Percentiles rank a stretch among this genome's conserved stretches.
phyloP scores from a whole-genome alignment of 2,329 filamentous ascomycete species.

The Cytospora chrysosperma region DNA sequence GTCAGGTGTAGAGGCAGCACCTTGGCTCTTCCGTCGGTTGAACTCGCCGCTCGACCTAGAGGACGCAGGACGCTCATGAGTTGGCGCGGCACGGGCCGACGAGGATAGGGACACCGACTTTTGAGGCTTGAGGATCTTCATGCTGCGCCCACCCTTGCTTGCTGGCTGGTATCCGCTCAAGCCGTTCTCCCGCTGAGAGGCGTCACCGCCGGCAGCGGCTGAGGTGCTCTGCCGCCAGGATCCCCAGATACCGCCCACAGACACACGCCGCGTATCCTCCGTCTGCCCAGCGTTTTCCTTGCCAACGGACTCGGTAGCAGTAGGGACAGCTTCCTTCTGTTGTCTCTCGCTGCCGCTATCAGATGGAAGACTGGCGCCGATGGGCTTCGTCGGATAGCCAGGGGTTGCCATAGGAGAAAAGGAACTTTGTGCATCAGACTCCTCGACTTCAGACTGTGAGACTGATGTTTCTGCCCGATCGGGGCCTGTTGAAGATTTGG shows the following conservation, averaged over 20 bases:
- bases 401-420: conserved; percentile 32
- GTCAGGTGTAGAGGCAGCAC: conserved; percentile 32
- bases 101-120: conserved; percentile 57
- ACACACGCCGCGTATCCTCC: conserved; percentile 42
- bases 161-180: conserved; percentile 70
- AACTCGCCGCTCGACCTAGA: conserved; percentile 48
- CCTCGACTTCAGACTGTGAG: conserved; percentile 30
- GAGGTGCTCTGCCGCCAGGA: conserved; percentile 65
- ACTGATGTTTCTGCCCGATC: conserved; percentile 26
- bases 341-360: conserved; percentile 48
- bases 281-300: conserved; percentile 28
- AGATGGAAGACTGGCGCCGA: conserved; percentile 38
- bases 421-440: conserved; percentile 32
- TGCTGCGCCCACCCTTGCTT: conserved; percentile 61
- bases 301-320: conserved; percentile 32
- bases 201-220: conserved; percentile 50
- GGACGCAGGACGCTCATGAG: conserved; percentile 51
- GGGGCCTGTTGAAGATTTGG: conserved; percentile 20
- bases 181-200: conserved; percentile 50
- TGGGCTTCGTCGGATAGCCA: conserved; percentile 36
- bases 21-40: conserved; percentile 53
- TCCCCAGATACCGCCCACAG: conserved; percentile 62
- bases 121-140: conserved; percentile 85
- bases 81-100: conserved; percentile 47
- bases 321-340: conserved; percentile 33